Evolutionary conservation across 768 basidiomycete species (phyloP), one percentile per base, ranked within the genome.

Genomic region (Mycena galopus): DNA sequence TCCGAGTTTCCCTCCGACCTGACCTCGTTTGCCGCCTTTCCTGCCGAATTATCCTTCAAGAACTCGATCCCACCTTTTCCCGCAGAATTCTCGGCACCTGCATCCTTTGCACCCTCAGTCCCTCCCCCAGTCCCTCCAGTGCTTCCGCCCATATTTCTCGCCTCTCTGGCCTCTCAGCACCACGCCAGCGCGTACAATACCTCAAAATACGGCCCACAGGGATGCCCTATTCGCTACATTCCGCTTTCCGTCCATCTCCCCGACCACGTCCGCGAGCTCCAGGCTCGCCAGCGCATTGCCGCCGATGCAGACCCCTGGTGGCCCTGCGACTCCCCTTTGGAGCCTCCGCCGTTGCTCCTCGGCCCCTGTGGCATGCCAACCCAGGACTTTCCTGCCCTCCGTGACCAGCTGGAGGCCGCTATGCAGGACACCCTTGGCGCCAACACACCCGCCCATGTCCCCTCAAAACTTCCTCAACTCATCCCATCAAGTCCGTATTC

Each of bases 401-500:
- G 86, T 58, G 82, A 86, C 67, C 85, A 91, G 71, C 80, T 93
- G 5, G 83, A 84, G 67, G 85, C 85, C 9, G 91, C 91, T 0
- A 88, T 93, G 44, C 82, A 86, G 9, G 86, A 89, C 63, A 81
- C 86, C 5, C 68, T 33, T 67, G 58, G 35, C 42, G 69, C 58
- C 58, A 55, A 64, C 65, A 75, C 51, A 27, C 63, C 25, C 47
- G 21, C 65, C 29, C 33, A 73, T 47, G 32, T 67, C 63, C 64
- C 44, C 77, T 92, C 68, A 96, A 94, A 78, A 96, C 94, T 1
- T 95, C 94, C 3, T 85, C 88, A 27, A 88, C 92, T 0, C 95
- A 96, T 81, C 95, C 95, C 9, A 93, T 97, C 78, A 94, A 95
- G 94, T 94, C 72, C 62, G 88, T 83, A 7, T n/a, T 62, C 23